Conservation (phyloP, 495 filamentous ascomycete genomes). For the Neurospora africana region DNA sequence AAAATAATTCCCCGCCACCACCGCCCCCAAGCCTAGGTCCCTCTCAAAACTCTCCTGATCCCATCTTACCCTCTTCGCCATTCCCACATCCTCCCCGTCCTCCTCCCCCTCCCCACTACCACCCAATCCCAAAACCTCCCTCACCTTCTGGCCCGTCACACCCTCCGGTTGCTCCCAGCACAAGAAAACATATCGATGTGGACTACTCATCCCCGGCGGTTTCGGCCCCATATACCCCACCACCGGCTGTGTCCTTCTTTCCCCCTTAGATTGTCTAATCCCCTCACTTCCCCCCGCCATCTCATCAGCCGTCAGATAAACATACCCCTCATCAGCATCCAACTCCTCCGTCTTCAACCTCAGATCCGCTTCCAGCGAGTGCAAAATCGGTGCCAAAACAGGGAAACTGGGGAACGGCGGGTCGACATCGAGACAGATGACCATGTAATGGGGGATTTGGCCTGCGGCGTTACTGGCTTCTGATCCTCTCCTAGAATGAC, state of each 20-base stretch:
- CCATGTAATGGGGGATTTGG: constrained; percentile 28
- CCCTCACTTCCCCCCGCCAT: constrained; percentile 2
- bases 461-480: not conserved
- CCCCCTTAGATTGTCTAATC: constrained; percentile 2
- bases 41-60: constrained; percentile 41
- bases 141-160: constrained; percentile 34
- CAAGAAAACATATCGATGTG: constrained; percentile 49
- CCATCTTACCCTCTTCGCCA: constrained; percentile 36
- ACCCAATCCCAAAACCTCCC: constrained; percentile 23
- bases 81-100: constrained; percentile 30
- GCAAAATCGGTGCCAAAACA: constrained; percentile 39
- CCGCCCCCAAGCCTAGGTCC: constrained; percentile 34
- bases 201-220: constrained; percentile 39
- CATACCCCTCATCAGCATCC: constrained; percentile 11
- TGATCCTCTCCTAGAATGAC: not conserved
- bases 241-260: constrained; percentile 2
- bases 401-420: constrained; percentile 41
- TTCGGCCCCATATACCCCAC: constrained; percentile 38
- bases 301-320: constrained; percentile 3
- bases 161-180: constrained; percentile 45
- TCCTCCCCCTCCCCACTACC: not conserved
- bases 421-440: constrained; percentile 41
- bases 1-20: constrained; percentile 48
- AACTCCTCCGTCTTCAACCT: constrained; percentile 1
- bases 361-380: constrained; percentile 35